A percentile compares a stretch with the other conserved stretches of the same genome.
phyloP scores from a whole-genome alignment of 805 yeast genomes.

The Candida nitratophila region DNA sequence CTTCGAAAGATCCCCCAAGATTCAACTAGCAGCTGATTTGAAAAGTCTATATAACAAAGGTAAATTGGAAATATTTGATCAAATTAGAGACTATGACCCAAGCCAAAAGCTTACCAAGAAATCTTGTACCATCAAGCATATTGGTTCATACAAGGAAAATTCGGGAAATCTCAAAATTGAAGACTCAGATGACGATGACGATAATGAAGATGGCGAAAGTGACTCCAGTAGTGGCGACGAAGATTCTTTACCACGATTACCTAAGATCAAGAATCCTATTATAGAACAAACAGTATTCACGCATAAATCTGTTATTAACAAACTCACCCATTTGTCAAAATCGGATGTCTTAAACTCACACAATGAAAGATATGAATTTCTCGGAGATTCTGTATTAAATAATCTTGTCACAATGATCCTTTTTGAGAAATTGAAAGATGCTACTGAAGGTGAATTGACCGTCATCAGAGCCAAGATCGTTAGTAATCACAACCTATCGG shows the following conservation, averaged over 20 bases:
- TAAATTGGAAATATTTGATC: constrained; percentile 45
- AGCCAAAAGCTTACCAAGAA: not conserved
- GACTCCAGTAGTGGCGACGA: not conserved
- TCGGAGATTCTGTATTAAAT: constrained; percentile 84
- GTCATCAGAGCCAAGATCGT: constrained; percentile 63
- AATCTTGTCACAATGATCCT: constrained; percentile 63
- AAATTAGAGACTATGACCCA: constrained; percentile 38
- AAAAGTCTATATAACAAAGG: constrained; percentile 46
- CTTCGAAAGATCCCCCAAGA: constrained; percentile 43
- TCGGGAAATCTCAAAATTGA: too few species aligned
- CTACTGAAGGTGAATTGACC: constrained; percentile 77
- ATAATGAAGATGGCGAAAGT: not conserved
- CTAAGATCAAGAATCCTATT: constrained; percentile 51
- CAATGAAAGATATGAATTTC: constrained; percentile 83
- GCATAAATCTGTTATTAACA: constrained; percentile 68
- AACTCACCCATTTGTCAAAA: constrained; percentile 47
- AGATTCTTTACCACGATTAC: constrained; percentile 56
- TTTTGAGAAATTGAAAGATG: constrained; percentile 57
- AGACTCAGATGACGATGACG: not conserved
- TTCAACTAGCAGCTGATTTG: constrained; percentile 54
- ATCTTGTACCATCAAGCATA: not conserved
- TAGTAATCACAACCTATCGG: constrained; percentile 62
- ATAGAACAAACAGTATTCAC: constrained; percentile 68
- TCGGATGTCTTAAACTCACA: constrained; percentile 55
- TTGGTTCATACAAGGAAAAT: too few species aligned